Conservation (phyloP, 2,329 filamentous ascomycete species). For the Venturia asperata region DNA sequence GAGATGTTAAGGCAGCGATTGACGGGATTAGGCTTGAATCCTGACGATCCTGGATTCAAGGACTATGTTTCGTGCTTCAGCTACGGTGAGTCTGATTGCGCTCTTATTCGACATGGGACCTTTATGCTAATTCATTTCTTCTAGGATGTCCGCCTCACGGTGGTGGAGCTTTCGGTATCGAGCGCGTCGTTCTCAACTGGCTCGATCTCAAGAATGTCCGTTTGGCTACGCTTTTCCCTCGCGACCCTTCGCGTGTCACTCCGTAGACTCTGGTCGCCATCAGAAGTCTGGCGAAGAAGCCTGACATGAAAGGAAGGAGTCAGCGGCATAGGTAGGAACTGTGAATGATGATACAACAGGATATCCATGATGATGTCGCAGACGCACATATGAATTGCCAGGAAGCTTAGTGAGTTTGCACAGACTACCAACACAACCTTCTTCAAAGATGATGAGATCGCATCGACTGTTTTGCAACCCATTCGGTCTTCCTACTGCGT, state of each 20-base stretch:
- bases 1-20: constrained; percentile 52
- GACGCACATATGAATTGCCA: background rate
- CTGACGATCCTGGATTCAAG: constrained; percentile 51
- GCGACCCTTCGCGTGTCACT: constrained; percentile 52
- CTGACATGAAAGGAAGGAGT: background rate
- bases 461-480: no score
- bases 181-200: constrained; percentile 62
- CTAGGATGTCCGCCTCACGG: constrained; percentile 54
- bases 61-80: constrained; percentile 59
- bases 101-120: background rate
- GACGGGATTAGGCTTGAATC: constrained; percentile 52
- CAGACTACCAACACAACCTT: background rate
- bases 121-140: background rate
- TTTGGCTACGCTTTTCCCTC: constrained; percentile 55
- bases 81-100: constrained; percentile 36
- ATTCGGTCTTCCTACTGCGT: no score
- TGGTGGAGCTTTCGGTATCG: constrained; percentile 58
- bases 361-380: background rate
- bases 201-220: constrained; percentile 57
- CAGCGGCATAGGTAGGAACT: background rate
- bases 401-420: background rate
- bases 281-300: background rate
- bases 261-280: constrained; percentile 28
- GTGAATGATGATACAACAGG: background rate
- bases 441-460: no score